Evolutionary conservation across 768 basidiomycete species (phyloP), one percentile per base, ranked within the genome.

Genomic region (Punctularia strigosozonata): DNA sequence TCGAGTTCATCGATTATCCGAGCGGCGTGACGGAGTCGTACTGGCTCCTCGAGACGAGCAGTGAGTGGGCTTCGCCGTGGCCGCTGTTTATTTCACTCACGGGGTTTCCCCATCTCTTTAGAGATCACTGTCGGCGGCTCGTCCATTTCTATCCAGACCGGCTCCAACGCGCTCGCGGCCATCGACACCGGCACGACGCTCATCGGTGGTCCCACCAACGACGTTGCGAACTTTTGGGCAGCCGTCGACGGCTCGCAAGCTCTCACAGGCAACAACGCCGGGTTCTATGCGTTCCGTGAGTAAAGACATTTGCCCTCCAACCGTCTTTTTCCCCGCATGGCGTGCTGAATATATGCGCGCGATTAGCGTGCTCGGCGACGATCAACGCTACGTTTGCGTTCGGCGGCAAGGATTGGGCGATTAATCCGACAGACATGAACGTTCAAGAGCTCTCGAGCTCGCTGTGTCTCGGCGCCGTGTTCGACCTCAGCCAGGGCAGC

Each of bases 141-240:
- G 1, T 41, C 55, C 0, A 54, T 83, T 12, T 36, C 54, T 0
- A 51, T 81, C 10, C 42, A 69, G 1, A 57, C 64, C 1, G 71
- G 68, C 19, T 37, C 46, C 21, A 38, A 58, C 0, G 62, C 75
- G 0, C 53, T 79, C 8, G 71, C 81, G 12, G 91, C 90, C 6
- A 95, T 98, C 42, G 94, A 98, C 52, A 95, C 91, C 1, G 92
- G 91, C 19, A 97, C 94, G 0, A 94, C 91, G 2, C 71, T 98
- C 41, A 84, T 99, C 42, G 92, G 85, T 19, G 94, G 80, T 0
- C 92, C 95, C 0, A 58, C 74, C 0, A 54, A 45, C 1, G 70
- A 75, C 31, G 76, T 86, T 6, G 42, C 56, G 18, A 57, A 64
- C 14, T 66, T 98, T 38, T 97, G 77, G 66, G 54, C 53, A 1